These are phyloP conservation scores for Teratosphaeria pseudoeucalypti DNA, from an alignment of 2,329 filamentous ascomycete species.

Conservation along the genomic window DNA sequence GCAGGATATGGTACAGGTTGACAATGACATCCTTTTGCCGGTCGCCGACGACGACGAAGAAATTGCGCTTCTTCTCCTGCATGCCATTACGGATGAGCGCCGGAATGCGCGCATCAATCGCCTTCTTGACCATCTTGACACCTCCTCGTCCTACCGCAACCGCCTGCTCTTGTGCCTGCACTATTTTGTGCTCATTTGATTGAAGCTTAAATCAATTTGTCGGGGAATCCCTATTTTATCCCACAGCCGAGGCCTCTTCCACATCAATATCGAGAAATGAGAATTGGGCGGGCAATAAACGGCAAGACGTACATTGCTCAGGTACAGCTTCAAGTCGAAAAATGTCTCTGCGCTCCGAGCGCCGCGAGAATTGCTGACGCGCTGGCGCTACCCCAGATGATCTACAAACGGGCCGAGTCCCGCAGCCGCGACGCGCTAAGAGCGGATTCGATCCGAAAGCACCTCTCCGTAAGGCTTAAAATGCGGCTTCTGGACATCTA, in stretches of 20 bases:
- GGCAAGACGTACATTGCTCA: not conserved
- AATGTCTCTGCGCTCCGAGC: not conserved
- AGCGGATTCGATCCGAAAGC: not conserved
- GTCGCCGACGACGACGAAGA: constrained; percentile 95
- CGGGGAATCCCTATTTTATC: too few relatives aligned
- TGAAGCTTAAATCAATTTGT: not conserved
- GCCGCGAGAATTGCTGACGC: not conserved
- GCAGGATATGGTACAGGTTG: constrained; percentile 86
- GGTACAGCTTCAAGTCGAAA: not conserved
- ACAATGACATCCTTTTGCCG: constrained; percentile 94
- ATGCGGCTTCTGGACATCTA: not conserved
- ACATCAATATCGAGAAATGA: not conserved
- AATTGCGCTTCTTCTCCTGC: constrained; percentile 93
- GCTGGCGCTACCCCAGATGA: not conserved
- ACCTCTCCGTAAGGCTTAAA: not conserved
- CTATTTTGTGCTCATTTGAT: not conserved
- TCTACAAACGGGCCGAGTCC: not conserved
- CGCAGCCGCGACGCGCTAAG: not conserved
- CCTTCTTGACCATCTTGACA: constrained; percentile 47
- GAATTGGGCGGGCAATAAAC: not conserved
- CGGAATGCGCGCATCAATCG: constrained; percentile 71
- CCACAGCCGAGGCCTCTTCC: not conserved
- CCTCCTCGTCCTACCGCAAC: not conserved
- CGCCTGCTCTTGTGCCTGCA: not conserved
- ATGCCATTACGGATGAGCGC: constrained; percentile 85